phyloP scores from a whole-genome alignment of 2,329 filamentous ascomycete species.

The Talaromyces funiculosus region DNA sequence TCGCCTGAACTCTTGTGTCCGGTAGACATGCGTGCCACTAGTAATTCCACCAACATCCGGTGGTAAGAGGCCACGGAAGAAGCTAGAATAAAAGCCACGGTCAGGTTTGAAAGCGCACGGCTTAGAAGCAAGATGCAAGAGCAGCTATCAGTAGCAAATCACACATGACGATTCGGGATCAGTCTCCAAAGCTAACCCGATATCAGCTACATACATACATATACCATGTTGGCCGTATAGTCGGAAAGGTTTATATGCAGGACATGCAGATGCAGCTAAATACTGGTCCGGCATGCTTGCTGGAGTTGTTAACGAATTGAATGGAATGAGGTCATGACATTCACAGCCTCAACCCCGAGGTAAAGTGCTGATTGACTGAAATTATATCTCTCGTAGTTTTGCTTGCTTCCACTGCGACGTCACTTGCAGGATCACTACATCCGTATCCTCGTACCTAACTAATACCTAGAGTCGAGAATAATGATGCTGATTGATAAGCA shows the following conservation, averaged over 20 bases:
- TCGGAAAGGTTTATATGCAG: background rate
- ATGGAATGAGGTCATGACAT: constrained; percentile 11
- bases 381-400: background rate
- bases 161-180: background rate
- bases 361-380: background rate
- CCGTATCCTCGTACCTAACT: background rate
- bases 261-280: background rate
- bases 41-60: background rate
- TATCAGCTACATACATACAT: background rate
- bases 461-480: background rate
- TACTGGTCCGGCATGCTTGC: too few relatives aligned
- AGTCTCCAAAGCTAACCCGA: background rate
- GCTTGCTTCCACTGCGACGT: background rate
- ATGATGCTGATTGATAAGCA: background rate
- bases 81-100: constrained; percentile 5
- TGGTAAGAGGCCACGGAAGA: background rate
- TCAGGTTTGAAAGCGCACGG: constrained; percentile 10
- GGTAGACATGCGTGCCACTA: background rate
- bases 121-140: constrained; percentile 1
- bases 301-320: background rate
- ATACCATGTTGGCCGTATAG: background rate
- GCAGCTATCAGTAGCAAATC: background rate
- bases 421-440: background rate
- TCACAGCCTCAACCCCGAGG: constrained; percentile 4
- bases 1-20: background rate